phyloP scores from a whole-genome alignment of 352 stramenopile genomes.

The Globisporangium nagaii region DNA sequence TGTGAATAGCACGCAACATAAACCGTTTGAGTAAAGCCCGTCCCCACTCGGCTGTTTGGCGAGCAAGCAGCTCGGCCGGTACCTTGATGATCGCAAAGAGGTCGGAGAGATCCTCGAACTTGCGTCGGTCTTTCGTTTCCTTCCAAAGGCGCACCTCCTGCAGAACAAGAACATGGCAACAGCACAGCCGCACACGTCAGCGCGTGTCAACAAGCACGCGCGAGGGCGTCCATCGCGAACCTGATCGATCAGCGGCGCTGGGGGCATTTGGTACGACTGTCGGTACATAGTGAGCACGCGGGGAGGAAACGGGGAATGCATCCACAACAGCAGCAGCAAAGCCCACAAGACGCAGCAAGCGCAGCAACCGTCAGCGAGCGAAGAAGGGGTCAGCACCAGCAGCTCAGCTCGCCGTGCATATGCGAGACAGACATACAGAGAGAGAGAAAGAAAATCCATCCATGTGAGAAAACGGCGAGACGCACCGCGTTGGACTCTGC shows the following conservation, averaged over 20 bases:
- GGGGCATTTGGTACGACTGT: slow-evolving; percentile 20
- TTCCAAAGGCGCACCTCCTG: slow-evolving; percentile 80
- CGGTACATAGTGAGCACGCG: not conserved
- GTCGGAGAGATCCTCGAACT: slow-evolving; percentile 87
- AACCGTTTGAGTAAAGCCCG: too few relatives aligned
- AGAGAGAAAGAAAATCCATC: slow-evolving; percentile 3
- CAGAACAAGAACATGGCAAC: not conserved
- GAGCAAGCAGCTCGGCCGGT: not conserved
- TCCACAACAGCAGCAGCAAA: not conserved
- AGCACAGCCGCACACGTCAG: not conserved
- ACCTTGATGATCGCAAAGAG: slow-evolving; percentile 97
- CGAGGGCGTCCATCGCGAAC: slow-evolving; percentile 5
- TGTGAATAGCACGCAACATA: slow-evolving; percentile 4
- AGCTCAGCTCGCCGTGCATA: not conserved
- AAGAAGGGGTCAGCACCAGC: not conserved
- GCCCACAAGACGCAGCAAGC: not conserved
- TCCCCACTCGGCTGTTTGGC: too few relatives aligned
- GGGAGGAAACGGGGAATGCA: not conserved
- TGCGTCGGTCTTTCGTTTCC: slow-evolving; percentile 81
- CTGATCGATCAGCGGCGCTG: slow-evolving; percentile 22
- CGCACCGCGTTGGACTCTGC: slow-evolving; percentile 4
- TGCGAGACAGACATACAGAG: too few relatives aligned
- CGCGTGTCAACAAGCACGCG: not conserved
- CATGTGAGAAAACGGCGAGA: not conserved
- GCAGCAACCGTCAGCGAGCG: not conserved